Evolutionary conservation across 1,139 yeast species (phyloP).

Genomic region (Hemisphaericaspora subhashii): DNA sequence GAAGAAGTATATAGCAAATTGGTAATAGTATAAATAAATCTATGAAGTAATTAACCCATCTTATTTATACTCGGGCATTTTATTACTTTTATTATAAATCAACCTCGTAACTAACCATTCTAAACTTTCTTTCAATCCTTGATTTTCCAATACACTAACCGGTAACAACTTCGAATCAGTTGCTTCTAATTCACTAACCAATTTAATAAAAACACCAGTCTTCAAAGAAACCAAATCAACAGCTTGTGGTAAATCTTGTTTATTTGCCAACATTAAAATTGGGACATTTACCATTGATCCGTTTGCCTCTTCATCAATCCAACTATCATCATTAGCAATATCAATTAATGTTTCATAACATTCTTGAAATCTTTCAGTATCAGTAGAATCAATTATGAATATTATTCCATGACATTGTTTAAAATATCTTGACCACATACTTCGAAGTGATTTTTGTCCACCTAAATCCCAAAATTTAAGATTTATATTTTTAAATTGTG

Average conservation of each 20-base stretch:
- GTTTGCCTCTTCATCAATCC: conserved; percentile 46
- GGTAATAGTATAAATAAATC: too few species aligned
- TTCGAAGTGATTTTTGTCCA: conserved; percentile 80
- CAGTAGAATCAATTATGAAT: conserved; percentile 90
- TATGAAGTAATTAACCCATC: too few species aligned
- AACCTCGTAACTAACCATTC: conserved; percentile 85
- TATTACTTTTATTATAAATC: conserved; percentile 69
- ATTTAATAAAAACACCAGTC: conserved; percentile 78
- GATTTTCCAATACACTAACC: conserved; percentile 82
- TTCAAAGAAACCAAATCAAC: conserved; percentile 77
- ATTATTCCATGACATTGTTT: conserved; percentile 86
- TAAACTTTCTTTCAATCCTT: conserved; percentile 81
- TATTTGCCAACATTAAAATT: conserved; percentile 89
- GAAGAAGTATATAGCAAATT: too few species aligned
- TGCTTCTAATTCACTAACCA: conserved; percentile 80
- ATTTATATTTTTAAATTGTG: conserved; percentile 49
- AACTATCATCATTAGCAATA: conserved; percentile 43
- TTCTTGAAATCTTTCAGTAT: conserved; percentile 77
- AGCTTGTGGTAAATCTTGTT: conserved; percentile 78
- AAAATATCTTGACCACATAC: conserved; percentile 87
- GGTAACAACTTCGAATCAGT: conserved; percentile 89
- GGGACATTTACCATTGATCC: conserved; percentile 76
- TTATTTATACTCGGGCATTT: conserved; percentile 65
- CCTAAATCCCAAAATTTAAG: conserved; percentile 96
- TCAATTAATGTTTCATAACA: conserved; percentile 63